Evolutionary conservation across 1,284 basidiomycete species (phyloP).

Genomic region (Sphagnurus paluster): DNA sequence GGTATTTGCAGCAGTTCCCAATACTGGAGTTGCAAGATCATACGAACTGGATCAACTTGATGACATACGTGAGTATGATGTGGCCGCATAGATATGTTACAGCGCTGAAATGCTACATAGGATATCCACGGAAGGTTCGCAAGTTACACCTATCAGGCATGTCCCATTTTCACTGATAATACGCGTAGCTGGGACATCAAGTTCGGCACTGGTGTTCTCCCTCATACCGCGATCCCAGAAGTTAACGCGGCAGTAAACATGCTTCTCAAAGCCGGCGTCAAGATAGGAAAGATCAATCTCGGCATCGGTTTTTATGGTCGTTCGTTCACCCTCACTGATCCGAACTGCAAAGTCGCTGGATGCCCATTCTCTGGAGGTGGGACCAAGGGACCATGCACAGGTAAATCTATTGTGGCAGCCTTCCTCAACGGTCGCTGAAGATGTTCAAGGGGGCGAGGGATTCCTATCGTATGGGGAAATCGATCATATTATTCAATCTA

Average conservation of each 20-base stretch:
- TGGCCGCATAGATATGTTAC: not conserved
- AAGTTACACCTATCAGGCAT: constrained; percentile 16
- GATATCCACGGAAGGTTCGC: constrained; percentile 25
- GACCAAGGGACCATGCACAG: not conserved
- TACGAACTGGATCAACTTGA: constrained; percentile 24
- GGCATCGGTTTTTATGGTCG: constrained; percentile 31
- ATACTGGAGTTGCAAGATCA: constrained; percentile 10
- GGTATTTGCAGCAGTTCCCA: constrained; percentile 24
- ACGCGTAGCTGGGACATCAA: not conserved
- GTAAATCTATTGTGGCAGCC: too few relatives aligned
- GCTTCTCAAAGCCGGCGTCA: constrained; percentile 17
- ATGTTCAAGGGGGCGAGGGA: not conserved
- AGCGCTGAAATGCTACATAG: not conserved
- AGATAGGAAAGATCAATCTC: constrained; percentile 22
- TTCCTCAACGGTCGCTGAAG: not conserved
- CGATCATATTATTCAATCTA: constrained; percentile 9
- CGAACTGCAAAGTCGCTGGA: constrained; percentile 12
- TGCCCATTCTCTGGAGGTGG: constrained; percentile 18
- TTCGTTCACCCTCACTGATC: constrained; percentile 22
- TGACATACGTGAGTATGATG: constrained; percentile 18
- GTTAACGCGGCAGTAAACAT: constrained; percentile 21
- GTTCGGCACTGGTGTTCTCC: not conserved
- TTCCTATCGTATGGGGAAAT: constrained; percentile 10
- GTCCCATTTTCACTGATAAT: constrained; percentile 7
- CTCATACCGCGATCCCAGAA: constrained; percentile 26